Conservation (phyloP, 495 filamentous ascomycete species). For the Aspergillus homomorphus region DNA sequence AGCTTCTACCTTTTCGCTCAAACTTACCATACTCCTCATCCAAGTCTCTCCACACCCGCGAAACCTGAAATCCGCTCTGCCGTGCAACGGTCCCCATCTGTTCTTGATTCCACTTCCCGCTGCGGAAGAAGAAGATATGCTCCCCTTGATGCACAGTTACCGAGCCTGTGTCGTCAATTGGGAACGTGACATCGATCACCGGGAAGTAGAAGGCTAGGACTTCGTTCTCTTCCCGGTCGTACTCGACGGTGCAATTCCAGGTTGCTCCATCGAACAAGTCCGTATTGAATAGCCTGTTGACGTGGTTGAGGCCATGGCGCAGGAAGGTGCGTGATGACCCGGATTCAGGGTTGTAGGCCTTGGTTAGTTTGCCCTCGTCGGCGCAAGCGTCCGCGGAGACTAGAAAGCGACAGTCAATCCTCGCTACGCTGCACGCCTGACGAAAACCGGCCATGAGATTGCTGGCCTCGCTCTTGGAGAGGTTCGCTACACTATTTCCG, state of each 20-base stretch:
- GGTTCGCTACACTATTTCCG: conserved; percentile 4
- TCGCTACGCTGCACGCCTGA: not conserved
- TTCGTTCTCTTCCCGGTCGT: not conserved
- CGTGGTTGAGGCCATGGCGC: not conserved
- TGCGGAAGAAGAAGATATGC: not conserved
- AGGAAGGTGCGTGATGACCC: not conserved
- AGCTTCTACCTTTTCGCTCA: not conserved
- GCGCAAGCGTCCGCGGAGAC: not conserved
- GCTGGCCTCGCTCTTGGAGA: not conserved
- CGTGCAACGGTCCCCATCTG: not conserved
- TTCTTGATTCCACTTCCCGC: not conserved
- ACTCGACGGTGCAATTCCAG: not conserved
- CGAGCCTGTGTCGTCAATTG: no score
- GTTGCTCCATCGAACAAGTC: not conserved
- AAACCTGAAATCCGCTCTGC: not conserved
- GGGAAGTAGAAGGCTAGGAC: not conserved
- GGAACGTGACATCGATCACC: not conserved
- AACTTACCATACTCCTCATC: not conserved
- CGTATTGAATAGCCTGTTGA: not conserved
- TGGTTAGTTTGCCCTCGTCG: not conserved
- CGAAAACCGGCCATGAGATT: not conserved
- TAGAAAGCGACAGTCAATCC: not conserved
- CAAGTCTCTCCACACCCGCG: not conserved
- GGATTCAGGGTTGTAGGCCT: not conserved
- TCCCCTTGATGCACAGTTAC: not conserved